Conservation (phyloP, 108 stramenopile species). For the Nitzschia sp. region DNA sequence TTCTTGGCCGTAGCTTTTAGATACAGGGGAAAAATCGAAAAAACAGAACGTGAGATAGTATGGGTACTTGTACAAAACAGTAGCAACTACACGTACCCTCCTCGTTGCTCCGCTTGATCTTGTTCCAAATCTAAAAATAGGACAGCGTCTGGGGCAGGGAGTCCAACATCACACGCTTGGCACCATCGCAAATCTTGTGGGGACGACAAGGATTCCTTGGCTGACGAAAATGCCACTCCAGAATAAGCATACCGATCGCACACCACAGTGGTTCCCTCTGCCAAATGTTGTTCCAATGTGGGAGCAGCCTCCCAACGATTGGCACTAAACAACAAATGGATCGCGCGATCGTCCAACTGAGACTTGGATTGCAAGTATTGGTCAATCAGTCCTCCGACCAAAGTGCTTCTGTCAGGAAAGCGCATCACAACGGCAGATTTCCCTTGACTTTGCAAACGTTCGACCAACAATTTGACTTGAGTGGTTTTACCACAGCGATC, state of each 20-base stretch:
- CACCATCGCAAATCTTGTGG: conserved; percentile 83
- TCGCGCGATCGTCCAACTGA: conserved; percentile 90
- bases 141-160: conserved; percentile 96
- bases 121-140: conserved; percentile 92
- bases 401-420: conserved; percentile 82
- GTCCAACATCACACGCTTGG: conserved; percentile 86
- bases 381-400: conserved; percentile 92
- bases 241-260: conserved; percentile 97
- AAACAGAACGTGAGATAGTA: background rate
- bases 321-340: conserved; percentile 97
- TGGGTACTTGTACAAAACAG: background rate
- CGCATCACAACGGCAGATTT: conserved; percentile 67
- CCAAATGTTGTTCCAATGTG: conserved; percentile 47
- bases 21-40: conserved; percentile 6
- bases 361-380: conserved; percentile 75
- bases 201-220: conserved; percentile 66
- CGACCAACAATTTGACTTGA: conserved; percentile 65
- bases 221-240: conserved; percentile 96
- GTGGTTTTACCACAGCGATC: conserved; percentile 99
- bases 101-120: conserved; percentile 86
- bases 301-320: conserved; percentile 98
- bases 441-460: conserved; percentile 56
- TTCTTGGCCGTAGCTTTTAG: conserved; percentile 62
- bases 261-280: conserved; percentile 71
- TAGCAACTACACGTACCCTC: conserved; percentile 68